Conservation (phyloP, 2,329 filamentous ascomycete genomes). For the Scedosporium dehoogii region DNA sequence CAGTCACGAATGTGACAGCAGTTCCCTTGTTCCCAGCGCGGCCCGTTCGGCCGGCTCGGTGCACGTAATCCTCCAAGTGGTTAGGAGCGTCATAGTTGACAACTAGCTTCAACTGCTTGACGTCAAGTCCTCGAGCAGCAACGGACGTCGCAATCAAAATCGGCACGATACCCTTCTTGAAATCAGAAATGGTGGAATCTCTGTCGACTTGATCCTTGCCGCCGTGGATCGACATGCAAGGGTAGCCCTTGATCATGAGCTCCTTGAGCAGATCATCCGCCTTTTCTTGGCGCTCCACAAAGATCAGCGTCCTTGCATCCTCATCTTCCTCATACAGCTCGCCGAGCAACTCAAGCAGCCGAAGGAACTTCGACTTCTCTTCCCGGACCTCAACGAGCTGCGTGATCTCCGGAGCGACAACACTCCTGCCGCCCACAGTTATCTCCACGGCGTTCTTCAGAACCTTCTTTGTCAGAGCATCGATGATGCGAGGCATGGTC, state of each 20-base stretch:
- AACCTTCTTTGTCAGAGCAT: constrained; percentile 80
- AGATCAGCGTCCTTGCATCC: constrained; percentile 81
- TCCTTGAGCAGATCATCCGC: constrained; percentile 72
- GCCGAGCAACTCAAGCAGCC: constrained; percentile 76
- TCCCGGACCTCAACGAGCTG: constrained; percentile 84
- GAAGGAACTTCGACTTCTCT: constrained; percentile 73
- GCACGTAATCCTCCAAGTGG: constrained; percentile 93
- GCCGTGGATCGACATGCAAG: constrained; percentile 87
- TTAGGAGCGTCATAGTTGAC: constrained; percentile 94
- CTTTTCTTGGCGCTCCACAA: constrained; percentile 86
- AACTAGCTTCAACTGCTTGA: constrained; percentile 91
- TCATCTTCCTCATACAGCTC: constrained; percentile 80
- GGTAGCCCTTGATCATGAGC: constrained; percentile 74
- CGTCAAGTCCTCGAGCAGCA: constrained; percentile 86
- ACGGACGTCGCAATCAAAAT: constrained; percentile 93
- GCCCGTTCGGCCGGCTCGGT: constrained; percentile 86
- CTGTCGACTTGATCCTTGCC: constrained; percentile 90
- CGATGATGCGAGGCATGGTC: constrained; percentile 90
- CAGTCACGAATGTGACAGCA: constrained; percentile 87
- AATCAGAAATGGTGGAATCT: constrained; percentile 84
- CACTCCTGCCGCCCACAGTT: constrained; percentile 78
- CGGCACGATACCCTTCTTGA: constrained; percentile 83
- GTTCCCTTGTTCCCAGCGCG: constrained; percentile 91
- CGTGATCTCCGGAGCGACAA: constrained; percentile 83
- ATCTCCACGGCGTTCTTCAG: constrained; percentile 82